These are phyloP conservation scores for Russula sp. DNA, from an alignment of 768 basidiomycete species.

Conservation along the genomic window DNA sequence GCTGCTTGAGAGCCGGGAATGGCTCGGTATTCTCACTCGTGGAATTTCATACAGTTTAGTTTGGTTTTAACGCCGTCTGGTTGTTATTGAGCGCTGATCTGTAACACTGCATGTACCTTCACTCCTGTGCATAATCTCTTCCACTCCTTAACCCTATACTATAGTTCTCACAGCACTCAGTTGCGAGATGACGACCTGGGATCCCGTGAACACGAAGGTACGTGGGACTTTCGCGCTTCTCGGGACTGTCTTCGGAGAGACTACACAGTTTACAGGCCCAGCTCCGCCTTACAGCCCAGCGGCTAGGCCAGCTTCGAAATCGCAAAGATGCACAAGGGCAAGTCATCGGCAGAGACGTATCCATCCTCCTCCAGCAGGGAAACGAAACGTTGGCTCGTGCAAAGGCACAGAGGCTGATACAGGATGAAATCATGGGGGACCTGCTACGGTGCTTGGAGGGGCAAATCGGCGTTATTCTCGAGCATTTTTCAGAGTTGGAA, in stretches of 20 bases:
- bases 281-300: constrained; percentile 59
- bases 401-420: constrained; percentile 66
- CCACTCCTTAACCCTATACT: neutral
- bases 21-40: neutral
- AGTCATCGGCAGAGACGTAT: constrained; percentile 65
- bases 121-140: neutral
- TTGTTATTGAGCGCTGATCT: constrained; percentile 1
- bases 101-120: neutral
- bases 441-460: constrained; percentile 64
- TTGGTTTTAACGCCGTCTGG: neutral
- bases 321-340: constrained; percentile 62
- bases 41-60: neutral
- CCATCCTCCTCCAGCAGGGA: constrained; percentile 58
- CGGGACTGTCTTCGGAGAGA: neutral
- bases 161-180: neutral
- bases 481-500: constrained; percentile 57
- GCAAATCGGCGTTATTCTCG: constrained; percentile 60
- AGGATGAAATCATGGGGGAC: constrained; percentile 59
- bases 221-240: constrained; percentile 5
- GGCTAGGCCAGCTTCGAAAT: constrained; percentile 66
- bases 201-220: constrained; percentile 38
- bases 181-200: constrained; percentile 35
- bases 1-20: neutral
- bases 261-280: constrained; percentile 47
- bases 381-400: constrained; percentile 62